A percentile compares a stretch with the other conserved stretches of the same genome.
Evolutionary conservation across 257 asterid species (phyloP).

Genomic region (Plantago major): DNA sequence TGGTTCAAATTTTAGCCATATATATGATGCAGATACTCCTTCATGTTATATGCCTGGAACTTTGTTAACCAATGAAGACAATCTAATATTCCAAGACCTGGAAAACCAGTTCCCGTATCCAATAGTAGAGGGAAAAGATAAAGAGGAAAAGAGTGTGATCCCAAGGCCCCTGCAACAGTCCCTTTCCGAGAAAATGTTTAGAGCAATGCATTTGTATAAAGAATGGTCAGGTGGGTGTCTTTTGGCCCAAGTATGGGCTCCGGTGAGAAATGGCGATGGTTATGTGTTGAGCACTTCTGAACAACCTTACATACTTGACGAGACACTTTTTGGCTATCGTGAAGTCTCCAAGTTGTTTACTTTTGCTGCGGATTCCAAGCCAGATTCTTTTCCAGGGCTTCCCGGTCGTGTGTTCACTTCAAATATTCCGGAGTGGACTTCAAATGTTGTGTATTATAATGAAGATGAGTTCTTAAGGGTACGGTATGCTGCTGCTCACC

Average conservation of each 20-base stretch:
- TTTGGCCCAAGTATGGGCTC: slow-evolving; percentile 75
- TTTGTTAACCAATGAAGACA: no score
- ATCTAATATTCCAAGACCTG: no score
- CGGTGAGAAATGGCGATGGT: slow-evolving; percentile 42
- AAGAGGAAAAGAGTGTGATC: slow-evolving; percentile 16
- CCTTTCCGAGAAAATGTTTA: slow-evolving; percentile 52
- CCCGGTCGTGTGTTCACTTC: slow-evolving; percentile 84
- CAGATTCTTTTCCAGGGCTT: slow-evolving; percentile 49
- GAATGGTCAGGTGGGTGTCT: slow-evolving; percentile 47
- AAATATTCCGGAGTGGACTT: slow-evolving; percentile 79
- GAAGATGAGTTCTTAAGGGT: slow-evolving; percentile 58
- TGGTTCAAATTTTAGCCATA: no score
- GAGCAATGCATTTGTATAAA: slow-evolving; percentile 46
- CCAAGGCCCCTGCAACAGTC: slow-evolving; percentile 36
- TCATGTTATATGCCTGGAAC: no score
- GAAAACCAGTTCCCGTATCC: no score
- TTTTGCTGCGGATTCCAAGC: slow-evolving; percentile 42
- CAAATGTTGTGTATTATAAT: slow-evolving; percentile 53
- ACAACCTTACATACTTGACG: slow-evolving; percentile 60
- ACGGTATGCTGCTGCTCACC: slow-evolving; percentile 47
- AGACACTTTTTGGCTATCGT: slow-evolving; percentile 59
- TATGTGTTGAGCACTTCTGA: slow-evolving; percentile 55
- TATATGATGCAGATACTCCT: no score
- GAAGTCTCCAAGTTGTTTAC: slow-evolving; percentile 58
- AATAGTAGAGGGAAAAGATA: no score